Evolutionary conservation across 2,329 filamentous ascomycete genomes (phyloP).

Genomic region (Cyclaneusma minus): DNA sequence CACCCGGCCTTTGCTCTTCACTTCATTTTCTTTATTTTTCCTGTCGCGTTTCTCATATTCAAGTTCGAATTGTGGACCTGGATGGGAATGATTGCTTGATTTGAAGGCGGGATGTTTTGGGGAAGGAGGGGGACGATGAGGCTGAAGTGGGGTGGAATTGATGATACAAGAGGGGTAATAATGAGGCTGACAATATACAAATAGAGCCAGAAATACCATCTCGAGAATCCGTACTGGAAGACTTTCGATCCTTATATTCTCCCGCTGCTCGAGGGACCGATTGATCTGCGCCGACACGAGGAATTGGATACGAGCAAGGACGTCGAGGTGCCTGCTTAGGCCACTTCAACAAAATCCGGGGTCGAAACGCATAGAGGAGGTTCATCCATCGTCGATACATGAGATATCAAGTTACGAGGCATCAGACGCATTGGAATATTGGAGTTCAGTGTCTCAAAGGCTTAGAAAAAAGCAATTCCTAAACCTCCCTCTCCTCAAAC

Average conservation of each 20-base stretch:
- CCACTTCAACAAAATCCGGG: neutral
- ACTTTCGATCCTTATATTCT: conserved; percentile 62
- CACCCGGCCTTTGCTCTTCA: conserved; percentile 1
- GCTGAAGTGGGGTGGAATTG: neutral
- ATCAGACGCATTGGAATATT: too few species aligned
- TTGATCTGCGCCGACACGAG: conserved; percentile 54
- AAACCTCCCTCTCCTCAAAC: too few species aligned
- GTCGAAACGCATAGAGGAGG: too few species aligned
- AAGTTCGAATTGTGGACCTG: too few species aligned
- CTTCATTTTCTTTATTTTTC: conserved; percentile 2
- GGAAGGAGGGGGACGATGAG: too few species aligned
- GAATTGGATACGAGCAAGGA: conserved; percentile 45
- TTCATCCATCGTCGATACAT: too few species aligned
- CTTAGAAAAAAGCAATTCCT: too few species aligned
- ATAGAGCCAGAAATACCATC: conserved; percentile 43
- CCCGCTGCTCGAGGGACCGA: conserved; percentile 49
- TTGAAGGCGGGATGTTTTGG: too few species aligned
- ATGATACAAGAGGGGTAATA: neutral
- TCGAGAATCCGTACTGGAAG: conserved; percentile 59
- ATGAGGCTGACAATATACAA: conserved; percentile 6
- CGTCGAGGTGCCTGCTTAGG: conserved; percentile 22
- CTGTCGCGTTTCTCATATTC: neutral
- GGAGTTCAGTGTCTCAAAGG: too few species aligned
- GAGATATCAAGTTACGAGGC: too few species aligned
- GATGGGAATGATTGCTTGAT: too few species aligned